Conservation (phyloP, 73 alveolate genomes). For the Paramecium biaurelia region DNA sequence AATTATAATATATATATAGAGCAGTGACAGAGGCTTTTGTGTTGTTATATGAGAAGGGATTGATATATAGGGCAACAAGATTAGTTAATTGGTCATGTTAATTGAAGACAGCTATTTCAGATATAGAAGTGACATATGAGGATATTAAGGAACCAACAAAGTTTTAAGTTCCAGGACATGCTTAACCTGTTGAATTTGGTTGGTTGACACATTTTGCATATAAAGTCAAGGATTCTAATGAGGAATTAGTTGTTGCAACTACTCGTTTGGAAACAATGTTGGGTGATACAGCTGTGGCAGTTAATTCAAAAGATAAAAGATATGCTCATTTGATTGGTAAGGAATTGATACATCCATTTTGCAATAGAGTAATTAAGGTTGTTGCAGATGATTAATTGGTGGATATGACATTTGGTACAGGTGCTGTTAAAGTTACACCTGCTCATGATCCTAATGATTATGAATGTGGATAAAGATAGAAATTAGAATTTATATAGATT, state of each 20-base stretch:
- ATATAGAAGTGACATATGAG: conserved; percentile 91
- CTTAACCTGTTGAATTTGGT: conserved; percentile 91
- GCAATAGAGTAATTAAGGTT: conserved; percentile 92
- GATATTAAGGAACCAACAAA: conserved; percentile 80
- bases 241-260: conserved; percentile 92
- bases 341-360: conserved; percentile 96
- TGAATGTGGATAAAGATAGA: conserved; percentile 95
- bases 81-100: conserved; percentile 99
- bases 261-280: conserved; percentile 99
- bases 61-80: conserved; percentile 95
- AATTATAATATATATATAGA: conserved; percentile 40
- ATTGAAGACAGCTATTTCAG: conserved; percentile 96
- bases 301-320: conserved; percentile 97
- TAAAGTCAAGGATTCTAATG: conserved; percentile 83
- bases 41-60: conserved; percentile 91
- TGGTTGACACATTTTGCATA: conserved; percentile 90
- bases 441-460: conserved; percentile 99
- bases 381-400: conserved; percentile 90
- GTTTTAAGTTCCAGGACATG: conserved; percentile 89
- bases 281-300: conserved; percentile 99
- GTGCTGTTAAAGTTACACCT: conserved; percentile 99
- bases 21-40: conserved; percentile 96
- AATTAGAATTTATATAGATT: conserved; percentile 87
- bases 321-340: conserved; percentile 95
- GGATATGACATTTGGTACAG: conserved; percentile 99